These are phyloP conservation scores for Orobanche coerulescens DNA, from an alignment of 257 asterid genomes.

Conservation along the genomic window DNA sequence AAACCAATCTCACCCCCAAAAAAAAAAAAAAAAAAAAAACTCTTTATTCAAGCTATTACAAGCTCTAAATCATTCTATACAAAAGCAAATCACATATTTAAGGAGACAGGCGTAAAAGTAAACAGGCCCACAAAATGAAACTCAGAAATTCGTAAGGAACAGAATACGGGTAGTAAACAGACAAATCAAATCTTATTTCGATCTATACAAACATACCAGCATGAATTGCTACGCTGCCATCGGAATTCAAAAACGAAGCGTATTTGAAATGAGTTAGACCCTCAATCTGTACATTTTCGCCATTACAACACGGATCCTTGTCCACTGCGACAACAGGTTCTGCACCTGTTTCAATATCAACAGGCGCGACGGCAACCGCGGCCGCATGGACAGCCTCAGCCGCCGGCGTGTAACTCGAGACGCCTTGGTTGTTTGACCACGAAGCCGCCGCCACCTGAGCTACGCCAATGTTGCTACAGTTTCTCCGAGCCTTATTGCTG, in stretches of 20 bases:
- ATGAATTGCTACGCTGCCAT: slow-evolving; percentile 87
- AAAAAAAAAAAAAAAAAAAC: too few species aligned
- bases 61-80: not conserved
- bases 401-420: slow-evolving; percentile 36
- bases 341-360: slow-evolving; percentile 36
- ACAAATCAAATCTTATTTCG: not conserved
- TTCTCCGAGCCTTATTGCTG: slow-evolving; percentile 82
- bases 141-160: not conserved
- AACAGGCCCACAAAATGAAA: not conserved
- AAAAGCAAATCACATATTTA: not conserved
- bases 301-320: slow-evolving; percentile 24
- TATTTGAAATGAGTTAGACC: slow-evolving; percentile 37
- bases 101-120: not conserved
- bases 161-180: not conserved
- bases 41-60: not conserved
- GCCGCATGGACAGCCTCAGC: slow-evolving; percentile 66
- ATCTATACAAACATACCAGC: slow-evolving; percentile 48
- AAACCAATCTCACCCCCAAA: too few species aligned
- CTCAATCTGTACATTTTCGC: slow-evolving; percentile 46
- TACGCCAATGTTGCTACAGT: slow-evolving; percentile 94
- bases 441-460: slow-evolving; percentile 98
- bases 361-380: slow-evolving; percentile 40
- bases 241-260: slow-evolving; percentile 61
- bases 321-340: slow-evolving; percentile 38
- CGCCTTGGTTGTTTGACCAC: slow-evolving; percentile 63